Conservation (phyloP, 2,329 filamentous ascomycete genomes). For the Cryphonectria naterciae region DNA sequence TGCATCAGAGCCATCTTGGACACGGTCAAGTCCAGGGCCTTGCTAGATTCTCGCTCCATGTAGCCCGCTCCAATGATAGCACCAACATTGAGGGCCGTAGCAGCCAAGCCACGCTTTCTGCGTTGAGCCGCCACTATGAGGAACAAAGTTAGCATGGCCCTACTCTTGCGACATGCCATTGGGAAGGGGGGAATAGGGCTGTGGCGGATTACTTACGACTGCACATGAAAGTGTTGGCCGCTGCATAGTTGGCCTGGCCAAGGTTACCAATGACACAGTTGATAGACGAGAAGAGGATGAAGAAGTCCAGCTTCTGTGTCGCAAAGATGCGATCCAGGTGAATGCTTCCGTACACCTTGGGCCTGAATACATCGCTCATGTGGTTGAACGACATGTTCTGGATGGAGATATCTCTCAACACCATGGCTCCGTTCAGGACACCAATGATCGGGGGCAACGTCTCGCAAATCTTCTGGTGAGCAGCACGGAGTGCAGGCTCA, state of each 20-base stretch:
- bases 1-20: conserved; percentile 22
- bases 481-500: conserved; percentile 18
- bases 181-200: too few species aligned
- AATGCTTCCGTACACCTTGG: conserved; percentile 34
- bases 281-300: conserved; percentile 46
- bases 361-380: conserved; percentile 29
- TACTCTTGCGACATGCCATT: neutral
- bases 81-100: conserved; percentile 27
- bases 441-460: conserved; percentile 32
- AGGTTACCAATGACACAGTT: conserved; percentile 49
- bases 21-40: conserved; percentile 21
- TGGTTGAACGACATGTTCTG: conserved; percentile 32
- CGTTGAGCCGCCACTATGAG: conserved; percentile 27
- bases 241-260: conserved; percentile 49
- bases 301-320: conserved; percentile 41
- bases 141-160: too few species aligned
- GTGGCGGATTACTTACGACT: neutral
- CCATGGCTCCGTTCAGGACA: conserved; percentile 34
- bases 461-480: conserved; percentile 19
- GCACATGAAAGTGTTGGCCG: conserved; percentile 41
- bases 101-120: conserved; percentile 27
- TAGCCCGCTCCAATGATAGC: conserved; percentile 32
- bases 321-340: conserved; percentile 35
- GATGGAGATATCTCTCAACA: conserved; percentile 33
- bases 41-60: conserved; percentile 23